Evolutionary conservation across 1,284 basidiomycete genomes (phyloP), one percentile per base, ranked within the genome.

Genomic region (Leccinum ponderosum): DNA sequence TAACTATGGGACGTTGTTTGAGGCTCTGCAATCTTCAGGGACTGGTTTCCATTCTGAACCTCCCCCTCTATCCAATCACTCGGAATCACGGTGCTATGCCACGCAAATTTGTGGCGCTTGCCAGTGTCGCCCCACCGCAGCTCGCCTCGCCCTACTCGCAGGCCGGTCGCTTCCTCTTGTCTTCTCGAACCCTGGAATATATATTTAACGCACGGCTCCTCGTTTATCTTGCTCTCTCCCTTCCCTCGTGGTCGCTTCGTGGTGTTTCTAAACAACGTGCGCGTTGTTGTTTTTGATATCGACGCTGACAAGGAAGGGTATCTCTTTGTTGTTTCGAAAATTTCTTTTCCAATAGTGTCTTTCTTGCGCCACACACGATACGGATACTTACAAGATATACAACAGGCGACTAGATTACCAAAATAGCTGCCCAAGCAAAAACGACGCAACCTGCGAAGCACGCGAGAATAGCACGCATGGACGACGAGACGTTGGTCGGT

Each of bases 401-500:
- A n/a, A 22, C 35, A 9, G 25, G 25, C 48, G 14, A 57, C 8
- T n/a, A 17, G 50, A 6, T 20, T 44, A 37, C 54, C 9, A 65
- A 54, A 53, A 58, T 47, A 67, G 51, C 44, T 44, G 15, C 17
- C 20, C 39, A 8, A 33, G 5, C 25, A 3, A 47, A 29, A 11
- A 22, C 33, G 15, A 52, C 54, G 5, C 33, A 37, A 20, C 29
- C 9, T 20, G 9, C 42, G 9, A 39, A 35, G 33, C 22, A 35
- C 15, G 25, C 7, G 14, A 17, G 7, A 42, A 50, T 5, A 15
- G 51, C 4, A 17, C 57, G 3, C 11, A 72, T 73, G 66, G 69
- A 70, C 20, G 66, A 73, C 17, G 70, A 73, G 4, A 71, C 71
- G 2, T 44, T 72, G 58, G 48, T 68, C 39, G 66, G 56, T 35